Evolutionary conservation across 352 stramenopile genomes (phyloP), one percentile per base, ranked within the genome.

Genomic region (Globisporangium cylindrosporum): DNA sequence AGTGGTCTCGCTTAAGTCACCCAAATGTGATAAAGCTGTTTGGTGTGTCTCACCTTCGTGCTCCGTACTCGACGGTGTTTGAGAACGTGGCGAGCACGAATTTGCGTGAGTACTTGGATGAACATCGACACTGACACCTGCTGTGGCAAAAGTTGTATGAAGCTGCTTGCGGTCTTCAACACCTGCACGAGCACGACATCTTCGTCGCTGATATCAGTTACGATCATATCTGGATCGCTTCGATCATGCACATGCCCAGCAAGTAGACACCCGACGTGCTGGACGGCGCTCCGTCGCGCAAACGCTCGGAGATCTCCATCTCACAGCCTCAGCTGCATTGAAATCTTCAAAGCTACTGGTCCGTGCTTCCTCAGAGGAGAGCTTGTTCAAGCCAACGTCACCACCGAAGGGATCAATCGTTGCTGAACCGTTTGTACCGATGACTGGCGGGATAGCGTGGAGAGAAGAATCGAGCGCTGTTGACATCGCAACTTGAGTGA

Each of bases 81-180:
- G 65, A 55, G 67, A 68, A 12, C 32, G n/a, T 7, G 36, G 51
- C n/a, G 10, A 24, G 51, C 25, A 65, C 59, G 0, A 65, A 57
- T 27, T 64, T 64, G 24, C 34, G 46, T n/a, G 41, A 64, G 20
- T 64, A 54, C 14, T 10, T 59, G 4, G 7, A 34, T 1, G 61
- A 49, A 4, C 46, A 10, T 25, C 24, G 46, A 6, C 46, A 63
- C n/a, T 25, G 62, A 14, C 20, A 29, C 2, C 4, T 56, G 38
- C 8, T 63, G 2, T 61, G 48, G 54, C 15, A 63, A 8, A 64
- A 43, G 24, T 15, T 75, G 22, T 27, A 49, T 27, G 70, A 72
- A 25, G 62, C 27, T 3, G 29, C 55, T 1, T 48, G 62, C 20
- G 86, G 80, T 6, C 65, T 93, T 3, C 12, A 62, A 29, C 89